Percentiles rank a stretch among this genome's conserved stretches.
phyloP scores from a whole-genome alignment of 1,139 yeast genomes.

The Lodderomyces margitis region DNA sequence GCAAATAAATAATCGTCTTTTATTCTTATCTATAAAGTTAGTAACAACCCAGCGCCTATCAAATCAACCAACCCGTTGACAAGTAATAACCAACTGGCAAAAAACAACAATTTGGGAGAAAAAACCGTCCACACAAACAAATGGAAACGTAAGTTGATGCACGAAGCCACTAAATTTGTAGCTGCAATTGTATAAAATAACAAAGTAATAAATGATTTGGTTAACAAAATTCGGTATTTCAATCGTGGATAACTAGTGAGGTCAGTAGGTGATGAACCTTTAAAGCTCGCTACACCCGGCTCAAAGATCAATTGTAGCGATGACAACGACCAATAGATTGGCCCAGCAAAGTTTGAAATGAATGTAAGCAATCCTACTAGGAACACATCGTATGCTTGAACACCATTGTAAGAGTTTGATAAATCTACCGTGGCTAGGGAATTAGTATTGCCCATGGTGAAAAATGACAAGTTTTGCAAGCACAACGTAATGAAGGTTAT shows the following conservation, averaged over 20 bases:
- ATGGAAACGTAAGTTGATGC: conserved; percentile 75
- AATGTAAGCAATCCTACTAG: conserved; percentile 79
- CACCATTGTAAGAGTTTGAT: conserved; percentile 89
- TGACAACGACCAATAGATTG: conserved; percentile 78
- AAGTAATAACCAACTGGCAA: conserved; percentile 70
- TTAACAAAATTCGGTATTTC: conserved; percentile 34
- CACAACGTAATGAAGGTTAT: conserved; percentile 26
- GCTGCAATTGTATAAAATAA: conserved; percentile 63
- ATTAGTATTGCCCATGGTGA: conserved; percentile 87
- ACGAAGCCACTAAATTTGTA: conserved; percentile 60
- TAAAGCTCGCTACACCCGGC: conserved; percentile 17
- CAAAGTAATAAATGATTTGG: conserved; percentile 35
- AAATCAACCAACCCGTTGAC: conserved; percentile 47
- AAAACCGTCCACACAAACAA: conserved; percentile 96
- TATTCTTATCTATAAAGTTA: neutral
- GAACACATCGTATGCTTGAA: conserved; percentile 63
- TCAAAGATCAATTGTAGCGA: conserved; percentile 47
- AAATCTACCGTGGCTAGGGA: conserved; percentile 88
- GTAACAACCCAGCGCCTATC: conserved; percentile 14
- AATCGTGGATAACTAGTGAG: conserved; percentile 19
- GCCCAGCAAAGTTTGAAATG: conserved; percentile 79
- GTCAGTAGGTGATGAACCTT: conserved; percentile 12
- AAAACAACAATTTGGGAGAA: conserved; percentile 85
- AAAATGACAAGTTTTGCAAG: conserved; percentile 75
- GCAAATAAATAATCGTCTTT: conserved; percentile 5